A percentile compares a stretch with the other conserved stretches of the same genome.
These are phyloP conservation scores for Guadua angustifolia DNA, from an alignment of 176 grass and related monocot species.

Conservation along the genomic window DNA sequence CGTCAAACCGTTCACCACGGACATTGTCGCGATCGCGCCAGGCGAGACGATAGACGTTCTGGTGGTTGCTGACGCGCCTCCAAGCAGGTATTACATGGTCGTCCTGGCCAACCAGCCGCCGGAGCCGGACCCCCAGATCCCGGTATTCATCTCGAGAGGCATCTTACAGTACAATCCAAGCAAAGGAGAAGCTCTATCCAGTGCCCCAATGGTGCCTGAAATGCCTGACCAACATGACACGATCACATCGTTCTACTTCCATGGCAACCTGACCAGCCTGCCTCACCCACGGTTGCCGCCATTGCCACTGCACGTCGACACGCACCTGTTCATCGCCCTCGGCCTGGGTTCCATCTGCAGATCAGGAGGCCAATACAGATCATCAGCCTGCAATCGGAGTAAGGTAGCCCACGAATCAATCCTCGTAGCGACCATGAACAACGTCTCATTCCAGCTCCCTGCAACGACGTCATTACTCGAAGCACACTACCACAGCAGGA, in stretches of 20 bases:
- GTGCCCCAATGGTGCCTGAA: not conserved
- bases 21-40: slow-evolving; percentile 1
- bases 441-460: slow-evolving; percentile 16
- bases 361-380: not conserved
- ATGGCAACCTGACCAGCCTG: not conserved
- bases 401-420: not conserved
- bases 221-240: not conserved
- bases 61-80: slow-evolving; percentile 12
- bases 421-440: slow-evolving; percentile 14
- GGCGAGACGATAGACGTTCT: slow-evolving; percentile 25
- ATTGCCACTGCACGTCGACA: not conserved
- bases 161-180: not conserved
- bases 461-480: not conserved
- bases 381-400: not conserved
- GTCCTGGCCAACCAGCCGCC: not conserved
- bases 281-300: not conserved
- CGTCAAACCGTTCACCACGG: slow-evolving; percentile 15
- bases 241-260: not conserved
- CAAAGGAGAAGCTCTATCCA: too few species aligned
- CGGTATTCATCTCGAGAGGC: not conserved
- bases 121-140: not conserved
- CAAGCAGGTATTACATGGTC: slow-evolving; percentile 13
- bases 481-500: not conserved
- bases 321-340: not conserved
- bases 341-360: not conserved